These are phyloP conservation scores for Cordyceps farinosa DNA, from an alignment of 2,329 filamentous ascomycete species.

Conservation along the genomic window DNA sequence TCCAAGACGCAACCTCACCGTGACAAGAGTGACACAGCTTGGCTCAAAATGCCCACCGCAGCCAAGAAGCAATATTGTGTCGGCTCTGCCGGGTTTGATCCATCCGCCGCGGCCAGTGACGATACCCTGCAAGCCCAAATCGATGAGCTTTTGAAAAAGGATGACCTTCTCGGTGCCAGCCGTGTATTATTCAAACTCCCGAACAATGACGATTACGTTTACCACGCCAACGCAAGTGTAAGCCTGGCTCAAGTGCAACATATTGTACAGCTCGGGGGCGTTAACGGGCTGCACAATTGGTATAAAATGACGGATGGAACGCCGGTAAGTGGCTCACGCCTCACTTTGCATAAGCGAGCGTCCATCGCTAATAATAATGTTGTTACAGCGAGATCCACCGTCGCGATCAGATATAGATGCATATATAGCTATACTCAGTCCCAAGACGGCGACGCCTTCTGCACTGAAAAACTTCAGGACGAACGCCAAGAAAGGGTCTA, in stretches of 20 bases:
- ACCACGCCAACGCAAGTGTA: constrained; percentile 50
- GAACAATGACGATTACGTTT: constrained; percentile 44
- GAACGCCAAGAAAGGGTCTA: constrained; percentile 61
- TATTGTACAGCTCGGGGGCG: constrained; percentile 40
- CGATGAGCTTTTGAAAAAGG: constrained; percentile 34
- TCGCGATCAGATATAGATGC: constrained; percentile 57
- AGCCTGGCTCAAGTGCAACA: constrained; percentile 47
- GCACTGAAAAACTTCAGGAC: constrained; percentile 60
- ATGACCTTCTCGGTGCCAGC: constrained; percentile 44
- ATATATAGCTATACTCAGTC: constrained; percentile 64
- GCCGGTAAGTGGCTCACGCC: constrained; percentile 27
- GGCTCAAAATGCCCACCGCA: constrained; percentile 26
- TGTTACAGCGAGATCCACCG: constrained; percentile 43
- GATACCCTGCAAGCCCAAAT: constrained; percentile 35
- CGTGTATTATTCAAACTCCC: constrained; percentile 43
- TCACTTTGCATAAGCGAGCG: background rate
- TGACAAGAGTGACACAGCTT: background rate
- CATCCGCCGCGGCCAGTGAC: constrained; percentile 39
- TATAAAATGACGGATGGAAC: constrained; percentile 39
- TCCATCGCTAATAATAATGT: constrained; percentile 3
- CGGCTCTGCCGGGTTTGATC: constrained; percentile 43
- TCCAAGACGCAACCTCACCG: background rate
- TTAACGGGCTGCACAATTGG: constrained; percentile 48
- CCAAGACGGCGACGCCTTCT: constrained; percentile 55
- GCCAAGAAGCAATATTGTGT: constrained; percentile 38